Percentiles rank a stretch among this genome's conserved stretches.
Conservation (phyloP, 495 filamentous ascomycete genomes). For the Delitschia confertaspora region DNA sequence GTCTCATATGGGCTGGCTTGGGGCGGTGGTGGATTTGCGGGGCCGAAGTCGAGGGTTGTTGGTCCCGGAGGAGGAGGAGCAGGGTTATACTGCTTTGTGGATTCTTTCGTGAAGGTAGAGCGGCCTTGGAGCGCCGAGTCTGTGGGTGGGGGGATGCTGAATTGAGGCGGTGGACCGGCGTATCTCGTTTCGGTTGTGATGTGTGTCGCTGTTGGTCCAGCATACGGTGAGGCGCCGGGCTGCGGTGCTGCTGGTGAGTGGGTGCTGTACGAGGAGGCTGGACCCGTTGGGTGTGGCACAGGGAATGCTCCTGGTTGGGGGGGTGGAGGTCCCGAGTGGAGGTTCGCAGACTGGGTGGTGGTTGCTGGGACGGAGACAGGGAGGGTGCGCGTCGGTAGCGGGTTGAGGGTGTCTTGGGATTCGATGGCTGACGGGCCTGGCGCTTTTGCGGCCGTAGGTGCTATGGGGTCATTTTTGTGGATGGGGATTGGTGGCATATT, state of each 20-base stretch:
- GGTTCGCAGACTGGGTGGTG: background rate
- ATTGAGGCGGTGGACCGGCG: slow-evolving; percentile 15
- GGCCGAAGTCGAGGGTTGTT: slow-evolving; percentile 15
- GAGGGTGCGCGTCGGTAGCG: slow-evolving; percentile 13
- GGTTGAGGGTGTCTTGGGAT: slow-evolving; percentile 8
- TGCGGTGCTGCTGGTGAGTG: slow-evolving; percentile 7
- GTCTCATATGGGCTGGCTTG: slow-evolving; percentile 9
- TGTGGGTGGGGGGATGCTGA: slow-evolving; percentile 13
- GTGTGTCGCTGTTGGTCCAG: slow-evolving; percentile 15
- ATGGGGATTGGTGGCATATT: slow-evolving; percentile 23
- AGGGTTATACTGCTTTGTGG: background rate
- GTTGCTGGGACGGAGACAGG: slow-evolving; percentile 5
- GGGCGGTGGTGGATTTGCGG: slow-evolving; percentile 5
- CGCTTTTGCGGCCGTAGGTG: slow-evolving; percentile 5
- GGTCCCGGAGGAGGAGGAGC: slow-evolving; percentile 18
- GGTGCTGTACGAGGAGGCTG: background rate
- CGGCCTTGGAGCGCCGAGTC: slow-evolving; percentile 11
- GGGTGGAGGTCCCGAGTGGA: slow-evolving; percentile 3
- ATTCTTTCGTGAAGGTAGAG: slow-evolving; percentile 6
- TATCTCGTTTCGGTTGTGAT: slow-evolving; percentile 9
- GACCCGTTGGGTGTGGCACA: slow-evolving; percentile 3
- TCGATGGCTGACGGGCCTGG: slow-evolving; percentile 12
- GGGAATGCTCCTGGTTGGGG: slow-evolving; percentile 22
- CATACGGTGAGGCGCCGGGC: background rate
- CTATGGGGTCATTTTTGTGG: slow-evolving; percentile 23